Evolutionary conservation across 108 stramenopile species (phyloP).

Genomic region (Epipyxis sp.): DNA sequence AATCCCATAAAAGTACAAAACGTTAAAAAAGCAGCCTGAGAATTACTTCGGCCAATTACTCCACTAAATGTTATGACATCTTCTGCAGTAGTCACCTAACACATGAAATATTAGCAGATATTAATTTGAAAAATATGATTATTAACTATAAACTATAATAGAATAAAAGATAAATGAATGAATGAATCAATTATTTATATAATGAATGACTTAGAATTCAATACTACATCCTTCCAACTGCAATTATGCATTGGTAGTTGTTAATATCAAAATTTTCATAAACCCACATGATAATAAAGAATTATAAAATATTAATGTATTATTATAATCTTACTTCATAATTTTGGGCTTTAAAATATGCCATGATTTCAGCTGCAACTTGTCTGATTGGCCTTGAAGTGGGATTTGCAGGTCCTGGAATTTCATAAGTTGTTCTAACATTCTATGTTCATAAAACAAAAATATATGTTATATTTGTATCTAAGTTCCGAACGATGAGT

Average conservation of each 20-base stretch:
- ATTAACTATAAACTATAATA: too few species aligned
- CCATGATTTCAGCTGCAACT: conserved; percentile 88
- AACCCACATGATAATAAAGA: too few species aligned
- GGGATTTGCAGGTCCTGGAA: conserved; percentile 8
- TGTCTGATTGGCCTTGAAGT: conserved; percentile 64
- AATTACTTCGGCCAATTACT: conserved; percentile 66
- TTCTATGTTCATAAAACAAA: background rate
- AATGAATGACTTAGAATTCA: too few species aligned
- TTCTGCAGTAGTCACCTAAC: conserved; percentile 76
- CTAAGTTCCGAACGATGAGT: too few species aligned
- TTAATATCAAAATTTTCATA: too few species aligned
- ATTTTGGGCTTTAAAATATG: conserved; percentile 53
- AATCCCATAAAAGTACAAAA: conserved; percentile 82
- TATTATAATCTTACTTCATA: conserved; percentile 8
- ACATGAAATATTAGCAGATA: conserved; percentile 62
- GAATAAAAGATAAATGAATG: too few species aligned
- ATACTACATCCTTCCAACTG: too few species aligned
- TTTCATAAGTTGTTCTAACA: conserved; percentile 65
- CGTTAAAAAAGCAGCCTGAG: conserved; percentile 82
- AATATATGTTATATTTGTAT: background rate
- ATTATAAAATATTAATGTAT: background rate
- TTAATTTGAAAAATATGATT: too few species aligned
- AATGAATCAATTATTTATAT: too few species aligned
- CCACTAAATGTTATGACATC: conserved; percentile 86
- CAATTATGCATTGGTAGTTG: too few species aligned